Percentiles rank a stretch among this genome's conserved stretches.
phyloP scores from a whole-genome alignment of 805 yeast species.

The Candida arabinofermentans region DNA sequence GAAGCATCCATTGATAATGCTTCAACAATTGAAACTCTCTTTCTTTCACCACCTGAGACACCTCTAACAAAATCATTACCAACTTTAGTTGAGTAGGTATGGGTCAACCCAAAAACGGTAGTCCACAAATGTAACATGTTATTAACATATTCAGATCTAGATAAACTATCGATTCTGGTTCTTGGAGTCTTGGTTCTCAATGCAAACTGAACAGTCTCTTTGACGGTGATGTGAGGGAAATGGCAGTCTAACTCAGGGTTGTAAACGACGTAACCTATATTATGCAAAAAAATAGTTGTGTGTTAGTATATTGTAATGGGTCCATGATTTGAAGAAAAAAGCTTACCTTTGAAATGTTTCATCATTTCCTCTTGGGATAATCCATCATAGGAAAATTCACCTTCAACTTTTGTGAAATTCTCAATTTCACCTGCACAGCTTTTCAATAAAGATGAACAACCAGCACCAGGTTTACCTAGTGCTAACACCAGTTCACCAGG shows the following conservation, averaged over 20 bases:
- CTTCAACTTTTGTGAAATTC: conserved; percentile 44
- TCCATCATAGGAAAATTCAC: conserved; percentile 60
- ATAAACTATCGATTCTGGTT: conserved; percentile 37
- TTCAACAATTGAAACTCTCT: conserved; percentile 67
- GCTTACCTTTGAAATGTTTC: conserved; percentile 43
- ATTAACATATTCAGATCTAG: conserved; percentile 39
- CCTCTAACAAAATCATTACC: conserved; percentile 67
- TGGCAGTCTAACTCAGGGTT: conserved; percentile 67
- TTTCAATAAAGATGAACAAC: conserved; percentile 68
- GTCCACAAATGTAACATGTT: conserved; percentile 43
- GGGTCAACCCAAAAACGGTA: conserved; percentile 55
- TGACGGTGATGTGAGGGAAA: conserved; percentile 73
- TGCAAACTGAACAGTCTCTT: conserved; percentile 69
- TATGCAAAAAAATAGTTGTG: background rate
- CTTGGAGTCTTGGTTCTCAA: conserved; percentile 65
- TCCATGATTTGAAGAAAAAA: background rate
- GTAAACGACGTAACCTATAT: conserved; percentile 43
- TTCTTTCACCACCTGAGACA: conserved; percentile 68
- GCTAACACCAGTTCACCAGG: conserved; percentile 72
- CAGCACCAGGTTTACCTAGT: conserved; percentile 75
- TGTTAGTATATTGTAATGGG: conserved; percentile 8
- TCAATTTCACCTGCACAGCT: conserved; percentile 52
- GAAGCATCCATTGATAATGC: conserved; percentile 52
- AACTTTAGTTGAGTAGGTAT: conserved; percentile 57
- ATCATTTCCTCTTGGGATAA: conserved; percentile 57